A percentile compares a stretch with the other conserved stretches of the same genome.
Conservation (phyloP, 2,329 filamentous ascomycete genomes). For the Aspergillus calidoustus region DNA sequence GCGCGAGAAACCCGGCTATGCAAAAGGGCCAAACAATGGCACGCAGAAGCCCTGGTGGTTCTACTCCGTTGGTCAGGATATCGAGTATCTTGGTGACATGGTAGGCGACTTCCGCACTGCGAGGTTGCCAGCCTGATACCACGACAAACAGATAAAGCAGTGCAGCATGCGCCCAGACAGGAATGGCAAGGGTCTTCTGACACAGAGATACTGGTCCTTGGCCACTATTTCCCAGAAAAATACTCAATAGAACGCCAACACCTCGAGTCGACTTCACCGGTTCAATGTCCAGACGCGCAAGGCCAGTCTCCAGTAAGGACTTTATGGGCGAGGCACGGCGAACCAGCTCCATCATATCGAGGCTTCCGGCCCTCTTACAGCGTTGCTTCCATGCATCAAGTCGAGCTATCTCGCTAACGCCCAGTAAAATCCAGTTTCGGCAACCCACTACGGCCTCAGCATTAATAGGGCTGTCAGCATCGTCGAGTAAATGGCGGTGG, state of each 20-base stretch:
- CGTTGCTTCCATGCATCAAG: neutral
- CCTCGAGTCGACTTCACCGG: neutral
- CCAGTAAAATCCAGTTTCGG: neutral
- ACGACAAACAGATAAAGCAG: neutral
- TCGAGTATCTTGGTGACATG: neutral
- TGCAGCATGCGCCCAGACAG: neutral
- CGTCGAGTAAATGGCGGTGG: neutral
- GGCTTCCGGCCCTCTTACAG: neutral
- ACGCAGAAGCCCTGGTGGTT: neutral
- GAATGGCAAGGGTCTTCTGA: neutral
- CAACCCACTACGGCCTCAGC: neutral
- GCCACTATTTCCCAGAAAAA: neutral
- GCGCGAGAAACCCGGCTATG: neutral
- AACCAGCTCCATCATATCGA: neutral
- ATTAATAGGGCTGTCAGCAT: neutral
- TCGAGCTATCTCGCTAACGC: neutral
- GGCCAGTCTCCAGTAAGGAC: neutral
- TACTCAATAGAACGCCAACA: neutral
- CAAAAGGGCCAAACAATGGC: neutral
- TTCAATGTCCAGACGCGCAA: neutral
- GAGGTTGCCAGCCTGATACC: neutral
- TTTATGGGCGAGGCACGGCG: neutral
- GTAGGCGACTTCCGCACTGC: neutral
- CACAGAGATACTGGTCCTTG: neutral
- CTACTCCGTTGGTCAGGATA: neutral